Evolutionary conservation across 768 basidiomycete genomes (phyloP).

Genomic region (Terana coerulea): DNA sequence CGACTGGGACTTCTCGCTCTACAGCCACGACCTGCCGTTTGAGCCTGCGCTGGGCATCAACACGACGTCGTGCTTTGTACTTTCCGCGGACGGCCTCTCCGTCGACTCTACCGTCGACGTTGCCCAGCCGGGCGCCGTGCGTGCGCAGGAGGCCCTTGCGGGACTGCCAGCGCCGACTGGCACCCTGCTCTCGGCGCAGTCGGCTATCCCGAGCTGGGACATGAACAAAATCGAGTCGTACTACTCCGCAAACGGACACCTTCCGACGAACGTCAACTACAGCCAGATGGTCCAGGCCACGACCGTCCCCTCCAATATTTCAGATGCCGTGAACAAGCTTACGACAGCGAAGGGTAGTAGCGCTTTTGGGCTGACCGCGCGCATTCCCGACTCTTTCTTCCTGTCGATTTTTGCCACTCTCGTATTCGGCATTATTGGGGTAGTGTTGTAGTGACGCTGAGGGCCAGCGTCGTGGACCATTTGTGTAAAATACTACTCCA

Average conservation of each 20-base stretch:
- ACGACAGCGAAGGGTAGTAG: neutral
- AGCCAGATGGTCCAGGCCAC: slow-evolving; percentile 9
- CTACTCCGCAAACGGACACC: slow-evolving; percentile 9
- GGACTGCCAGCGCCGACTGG: slow-evolving; percentile 6
- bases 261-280: slow-evolving; percentile 13
- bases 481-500: too few relatives aligned
- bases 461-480: too few relatives aligned
- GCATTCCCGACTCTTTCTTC: too few relatives aligned
- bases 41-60: slow-evolving; percentile 3
- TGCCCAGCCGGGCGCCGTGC: neutral
- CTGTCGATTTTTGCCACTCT: too few relatives aligned
- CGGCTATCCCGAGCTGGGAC: slow-evolving; percentile 11
- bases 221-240: slow-evolving; percentile 11
- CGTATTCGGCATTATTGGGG: too few relatives aligned
- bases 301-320: neutral
- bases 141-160: neutral
- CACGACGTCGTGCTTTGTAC: slow-evolving; percentile 3
- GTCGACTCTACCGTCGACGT: neutral
- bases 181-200: slow-evolving; percentile 3
- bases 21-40: neutral
- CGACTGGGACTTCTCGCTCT: neutral
- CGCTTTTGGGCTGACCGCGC: too few relatives aligned
- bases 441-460: too few relatives aligned
- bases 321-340: slow-evolving; percentile 1
- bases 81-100: neutral